Base-by-base conservation (phyloP, 2,329 filamentous ascomycete species). In the Diaporthe sp. region DNA sequence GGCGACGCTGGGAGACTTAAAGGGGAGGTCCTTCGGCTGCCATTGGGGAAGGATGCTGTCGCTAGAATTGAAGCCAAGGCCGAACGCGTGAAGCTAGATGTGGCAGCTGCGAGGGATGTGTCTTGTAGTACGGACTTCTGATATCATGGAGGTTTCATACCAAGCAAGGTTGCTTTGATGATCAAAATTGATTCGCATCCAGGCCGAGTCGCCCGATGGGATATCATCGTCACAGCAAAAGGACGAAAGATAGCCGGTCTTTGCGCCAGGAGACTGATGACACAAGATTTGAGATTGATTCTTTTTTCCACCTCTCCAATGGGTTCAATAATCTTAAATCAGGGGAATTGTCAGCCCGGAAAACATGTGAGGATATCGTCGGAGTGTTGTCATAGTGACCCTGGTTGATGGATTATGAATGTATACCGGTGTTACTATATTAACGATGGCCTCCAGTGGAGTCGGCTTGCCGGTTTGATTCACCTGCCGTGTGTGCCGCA, bases 31-130 rank as follows among this genome's bases (percentile, higher is more conserved):
- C 70, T 82, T 70, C 77, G 85, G n/a, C 76, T 87, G 34, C 83
- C 83, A 4, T 75, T 87, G 39, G 86, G 86, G 0, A 79, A 78
- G 19, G 85, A 87, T 53, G 77, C 79, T 1, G 62, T 73, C n/a
- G 25, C 25, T 9, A 65, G 71, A 9, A 67, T 73, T 31, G 58
- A 57, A 17, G 31, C 57, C 25, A 73, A 73, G 31, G 34, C 37
- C 2, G 71, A 73, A 7, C 44, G 49, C 8, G 13, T 58, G 46
- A 61, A 44, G 25, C 12, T 31, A 46, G 71, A 73, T 37, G 46
- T 73, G 39, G 58, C 34, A 17, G 46, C 71, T 31, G 25, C 57
- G 25, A 62, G 28, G 71, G 46, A 67, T 8, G 34, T 67, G 34
- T 46, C 71, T 31, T 71, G 37, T 22, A 57, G 67, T 31, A 71